Evolutionary conservation across 805 yeast species (phyloP).

Genomic region (Saccharomyces mikatae): DNA sequence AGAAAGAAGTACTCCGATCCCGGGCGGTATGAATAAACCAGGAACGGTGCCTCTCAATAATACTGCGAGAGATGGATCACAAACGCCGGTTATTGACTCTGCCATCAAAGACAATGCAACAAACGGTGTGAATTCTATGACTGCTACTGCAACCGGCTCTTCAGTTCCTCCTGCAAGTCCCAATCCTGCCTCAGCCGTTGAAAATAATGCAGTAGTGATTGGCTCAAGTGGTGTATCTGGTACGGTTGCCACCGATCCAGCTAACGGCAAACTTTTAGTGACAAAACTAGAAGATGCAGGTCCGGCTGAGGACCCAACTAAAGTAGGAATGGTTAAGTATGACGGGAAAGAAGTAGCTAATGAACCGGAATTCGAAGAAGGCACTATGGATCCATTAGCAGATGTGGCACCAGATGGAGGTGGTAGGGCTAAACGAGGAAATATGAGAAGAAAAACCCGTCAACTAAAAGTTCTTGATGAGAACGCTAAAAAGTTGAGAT

Average conservation of each 20-base stretch:
- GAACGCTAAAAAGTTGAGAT: slow-evolving; percentile 71
- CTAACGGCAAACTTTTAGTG: slow-evolving; percentile 10
- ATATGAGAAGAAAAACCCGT: slow-evolving; percentile 66
- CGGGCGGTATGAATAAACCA: background rate
- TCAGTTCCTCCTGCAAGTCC: background rate
- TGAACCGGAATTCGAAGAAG: slow-evolving; percentile 31
- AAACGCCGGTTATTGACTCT: background rate
- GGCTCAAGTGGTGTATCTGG: background rate
- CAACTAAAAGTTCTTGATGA: slow-evolving; percentile 79
- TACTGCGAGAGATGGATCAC: background rate
- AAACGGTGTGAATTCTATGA: background rate
- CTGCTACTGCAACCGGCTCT: background rate
- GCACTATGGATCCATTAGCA: slow-evolving; percentile 36
- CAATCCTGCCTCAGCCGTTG: background rate
- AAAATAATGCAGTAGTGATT: background rate
- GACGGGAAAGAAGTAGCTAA: slow-evolving; percentile 34
- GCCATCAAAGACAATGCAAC: background rate
- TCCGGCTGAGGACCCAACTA: slow-evolving; percentile 30
- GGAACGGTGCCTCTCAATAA: background rate
- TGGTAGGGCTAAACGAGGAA: slow-evolving; percentile 54
- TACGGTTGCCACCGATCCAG: background rate
- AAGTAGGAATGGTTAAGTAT: slow-evolving; percentile 36
- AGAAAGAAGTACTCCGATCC: slow-evolving; percentile 20
- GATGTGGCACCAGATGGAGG: slow-evolving; percentile 91
- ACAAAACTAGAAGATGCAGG: slow-evolving; percentile 34